Conservation (phyloP, 768 basidiomycete species). For the Macrolepiota dolichaula region DNA sequence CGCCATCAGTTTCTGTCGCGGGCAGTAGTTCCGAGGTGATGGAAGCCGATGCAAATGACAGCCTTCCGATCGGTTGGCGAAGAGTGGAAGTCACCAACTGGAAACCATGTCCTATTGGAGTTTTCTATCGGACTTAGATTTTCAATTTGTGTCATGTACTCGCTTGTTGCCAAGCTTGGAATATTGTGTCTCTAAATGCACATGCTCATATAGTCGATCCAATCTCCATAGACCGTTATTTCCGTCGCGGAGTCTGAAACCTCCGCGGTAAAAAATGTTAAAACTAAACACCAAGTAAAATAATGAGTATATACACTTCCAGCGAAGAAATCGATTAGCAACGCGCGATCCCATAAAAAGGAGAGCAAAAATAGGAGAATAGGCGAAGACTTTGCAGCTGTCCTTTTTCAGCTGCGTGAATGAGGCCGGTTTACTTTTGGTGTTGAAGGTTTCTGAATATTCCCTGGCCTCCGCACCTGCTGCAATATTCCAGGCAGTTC, state of each 20-base stretch:
- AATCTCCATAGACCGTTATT: no score
- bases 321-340: background rate
- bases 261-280: no score
- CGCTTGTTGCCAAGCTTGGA: background rate
- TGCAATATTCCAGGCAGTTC: slow-evolving; percentile 16
- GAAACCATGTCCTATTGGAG: slow-evolving; percentile 69
- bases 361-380: background rate
- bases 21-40: background rate
- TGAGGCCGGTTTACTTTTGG: background rate
- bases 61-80: slow-evolving; percentile 49
- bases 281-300: background rate
- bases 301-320: background rate
- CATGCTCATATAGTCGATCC: no score
- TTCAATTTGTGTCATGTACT: background rate
- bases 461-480: slow-evolving; percentile 21
- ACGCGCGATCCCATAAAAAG: background rate
- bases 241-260: no score
- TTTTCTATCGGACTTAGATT: slow-evolving; percentile 21
- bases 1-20: background rate
- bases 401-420: background rate
- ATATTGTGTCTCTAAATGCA: no score
- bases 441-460: slow-evolving; percentile 17
- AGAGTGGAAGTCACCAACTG: slow-evolving; percentile 43
- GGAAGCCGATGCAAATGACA: background rate
- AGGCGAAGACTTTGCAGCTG: background rate